phyloP scores from a whole-genome alignment of 2,329 filamentous ascomycete genomes.

The Calonectria pteridis region DNA sequence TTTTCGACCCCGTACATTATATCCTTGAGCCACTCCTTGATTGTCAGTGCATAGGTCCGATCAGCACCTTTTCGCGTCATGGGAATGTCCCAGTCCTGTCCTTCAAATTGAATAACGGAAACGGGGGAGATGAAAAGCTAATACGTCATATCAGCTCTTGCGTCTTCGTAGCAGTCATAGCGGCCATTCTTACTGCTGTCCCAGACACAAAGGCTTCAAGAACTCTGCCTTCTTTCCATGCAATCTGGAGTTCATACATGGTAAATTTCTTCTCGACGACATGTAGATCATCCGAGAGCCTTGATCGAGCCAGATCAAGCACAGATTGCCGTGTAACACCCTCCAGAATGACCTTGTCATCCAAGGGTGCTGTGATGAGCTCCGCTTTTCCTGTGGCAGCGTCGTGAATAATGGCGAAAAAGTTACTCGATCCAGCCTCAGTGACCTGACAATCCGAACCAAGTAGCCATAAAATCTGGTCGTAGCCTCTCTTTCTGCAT shows the following conservation, averaged over 20 bases:
- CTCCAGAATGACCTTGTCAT: constrained; percentile 72
- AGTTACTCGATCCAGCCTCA: constrained; percentile 68
- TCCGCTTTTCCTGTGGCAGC: constrained; percentile 59
- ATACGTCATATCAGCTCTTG: not conserved
- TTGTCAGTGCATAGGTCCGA: not conserved
- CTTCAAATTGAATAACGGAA: not conserved
- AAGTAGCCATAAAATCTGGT: constrained; percentile 74
- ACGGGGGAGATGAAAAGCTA: constrained; percentile 16
- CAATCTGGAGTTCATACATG: constrained; percentile 71
- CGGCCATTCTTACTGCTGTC: constrained; percentile 63
- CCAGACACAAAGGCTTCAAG: constrained; percentile 76
- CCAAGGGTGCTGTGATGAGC: constrained; percentile 73
- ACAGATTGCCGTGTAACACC: constrained; percentile 74
- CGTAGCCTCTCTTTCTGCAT: constrained; percentile 13
- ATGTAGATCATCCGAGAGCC: constrained; percentile 59
- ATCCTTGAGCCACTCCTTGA: constrained; percentile 1
- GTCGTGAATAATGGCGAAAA: constrained; percentile 73
- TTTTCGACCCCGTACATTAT: constrained; percentile 12
- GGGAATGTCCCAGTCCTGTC: not conserved
- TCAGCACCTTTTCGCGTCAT: not conserved
- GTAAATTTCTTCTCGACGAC: constrained; percentile 72
- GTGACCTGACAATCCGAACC: constrained; percentile 61
- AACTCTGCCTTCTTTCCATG: constrained; percentile 65
- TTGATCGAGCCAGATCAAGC: constrained; percentile 67
- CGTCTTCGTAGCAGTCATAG: not conserved